Base-by-base conservation (phyloP, 2,329 filamentous ascomycete species). In the Monilinia laxa region DNA sequence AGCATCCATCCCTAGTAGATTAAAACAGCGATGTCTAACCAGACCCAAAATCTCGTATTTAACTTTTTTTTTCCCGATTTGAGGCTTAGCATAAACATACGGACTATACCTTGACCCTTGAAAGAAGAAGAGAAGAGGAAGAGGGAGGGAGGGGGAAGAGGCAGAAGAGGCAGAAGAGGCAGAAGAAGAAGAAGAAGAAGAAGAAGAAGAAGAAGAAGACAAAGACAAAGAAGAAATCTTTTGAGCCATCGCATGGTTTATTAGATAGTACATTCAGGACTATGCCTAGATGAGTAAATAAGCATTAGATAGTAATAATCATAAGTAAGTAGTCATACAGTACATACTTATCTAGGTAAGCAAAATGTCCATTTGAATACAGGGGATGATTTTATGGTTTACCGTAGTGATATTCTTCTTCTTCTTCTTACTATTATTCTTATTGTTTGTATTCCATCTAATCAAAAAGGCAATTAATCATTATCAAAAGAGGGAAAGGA, bases 371-470 rank as follows among this genome's bases (percentile, higher is more conserved):
- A 54, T 53, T 54, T 25, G 3, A 9, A 23, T 35, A 28, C 58
- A 60, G 58, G 58, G 58, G 28, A 51, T 51, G 20, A 12, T 28
- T 25, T 35, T 60, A 60, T 60, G 7, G 58, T 60, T 28, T 38
- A 51, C 58, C 58, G 28, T 60, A 60, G 45, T 14, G 49, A 10
- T 51, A 10, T n/a, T n/a, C n/a, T n/a, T n/a, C n/a, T n/a, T n/a
- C n/a, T 28, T 28, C 3, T 28, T 28, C 3, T 28, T 28, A 4
- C 3, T 28, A 28, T 28, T 28, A 28, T 11, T 4, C 10, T 18
- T 49, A 49, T 49, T 35, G n/a, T 9, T 25, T 14, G 25, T 5
- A n/a, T 23, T 42, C 42, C 3, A 18, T 35, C 45, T 60, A 52
- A 52, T 11, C 45, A 51, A 51, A 20, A 23, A 51, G 25, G 49